These are phyloP conservation scores for Leptodermis oblonga DNA, from an alignment of 257 asterid genomes.

Conservation along the genomic window DNA sequence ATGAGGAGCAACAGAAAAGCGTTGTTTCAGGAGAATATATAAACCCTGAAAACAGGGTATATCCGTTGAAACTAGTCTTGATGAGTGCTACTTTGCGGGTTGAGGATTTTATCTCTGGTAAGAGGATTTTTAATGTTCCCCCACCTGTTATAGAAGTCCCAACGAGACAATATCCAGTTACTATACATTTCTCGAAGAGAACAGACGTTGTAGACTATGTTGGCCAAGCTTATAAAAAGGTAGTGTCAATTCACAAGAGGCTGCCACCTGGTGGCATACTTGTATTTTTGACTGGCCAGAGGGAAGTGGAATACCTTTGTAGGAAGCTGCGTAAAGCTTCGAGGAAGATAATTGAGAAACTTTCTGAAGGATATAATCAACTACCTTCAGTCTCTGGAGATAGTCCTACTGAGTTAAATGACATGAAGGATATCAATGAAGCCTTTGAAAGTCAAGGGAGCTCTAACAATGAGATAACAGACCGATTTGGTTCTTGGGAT, in stretches of 20 bases:
- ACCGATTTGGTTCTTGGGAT: constrained; percentile 52
- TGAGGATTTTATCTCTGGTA: constrained; percentile 71
- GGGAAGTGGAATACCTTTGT: constrained; percentile 86
- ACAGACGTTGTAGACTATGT: constrained; percentile 78
- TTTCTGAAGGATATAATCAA: constrained; percentile 26
- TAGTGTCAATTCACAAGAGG: constrained; percentile 82
- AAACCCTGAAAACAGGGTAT: constrained; percentile 42
- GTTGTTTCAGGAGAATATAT: constrained; percentile 52
- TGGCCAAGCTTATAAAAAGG: constrained; percentile 86
- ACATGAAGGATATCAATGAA: constrained; percentile 61
- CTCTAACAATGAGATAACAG: constrained; percentile 51
- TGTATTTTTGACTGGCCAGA: constrained; percentile 91
- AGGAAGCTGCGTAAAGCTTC: constrained; percentile 61
- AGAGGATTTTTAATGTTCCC: constrained; percentile 53
- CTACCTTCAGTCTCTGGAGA: constrained; percentile 31
- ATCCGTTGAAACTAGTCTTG: constrained; percentile 79
- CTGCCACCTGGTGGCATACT: constrained; percentile 94
- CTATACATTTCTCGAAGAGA: constrained; percentile 74
- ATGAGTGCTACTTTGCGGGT: constrained; percentile 97
- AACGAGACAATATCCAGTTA: constrained; percentile 84
- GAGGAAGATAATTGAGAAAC: constrained; percentile 37
- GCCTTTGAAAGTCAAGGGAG: constrained; percentile 68
- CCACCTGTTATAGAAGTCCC: constrained; percentile 90
- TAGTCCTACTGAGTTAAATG: constrained; percentile 37
- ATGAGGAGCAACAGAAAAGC: constrained; percentile 59